Base-by-base conservation (phyloP, 495 filamentous ascomycete genomes). In the Trichoderma reesei region DNA sequence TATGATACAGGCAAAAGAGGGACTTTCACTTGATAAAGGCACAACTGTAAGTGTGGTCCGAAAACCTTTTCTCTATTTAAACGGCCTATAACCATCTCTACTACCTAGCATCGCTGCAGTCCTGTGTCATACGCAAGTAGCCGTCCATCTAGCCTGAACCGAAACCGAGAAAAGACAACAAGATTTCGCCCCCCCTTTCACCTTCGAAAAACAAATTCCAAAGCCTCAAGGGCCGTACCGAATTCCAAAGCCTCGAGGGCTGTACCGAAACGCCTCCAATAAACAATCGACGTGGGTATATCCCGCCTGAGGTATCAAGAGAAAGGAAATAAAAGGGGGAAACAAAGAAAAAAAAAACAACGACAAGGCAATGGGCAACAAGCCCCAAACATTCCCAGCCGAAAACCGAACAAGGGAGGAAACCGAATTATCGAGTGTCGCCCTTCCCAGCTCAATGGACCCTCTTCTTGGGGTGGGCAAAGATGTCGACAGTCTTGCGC, bases 401-500 rank as follows among this genome's bases (percentile, higher is more conserved):
- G 26, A 26, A 26, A 26, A 26, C 1, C 1, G 26, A 26, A 26
- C 26, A 26, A 26, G 1, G 26, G 26, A 26, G 26, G 1, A 26
- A 26, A 0, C 26, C 1, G 1, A 26, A 26, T n/a, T 44, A 44
- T 13, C 41, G n/a, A n/a, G 41, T 44, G 13, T 44, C n/a, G 16
- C n/a, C 5, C n/a, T 2, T 33, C 0, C 61, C 36, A 20, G 10
- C 42, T 11, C 20, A 18, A 31, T 33, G 51, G 16, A 20, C 37
- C 39, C 64, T 33, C 7, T 66, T 66, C 61, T 68, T 69, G 2
- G 69, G 70, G 33, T 64, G 64, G 72, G 76, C 75, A 46, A 77
- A 77, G 9, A 75, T 51, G 65, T 71, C 70, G 10, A 69, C 69
- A 4, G 68, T 59, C 59, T 74, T 76, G 60, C 72, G 66, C 62